Base-by-base conservation (phyloP, 257 asterid species). In the Lavandula angustifolia region DNA sequence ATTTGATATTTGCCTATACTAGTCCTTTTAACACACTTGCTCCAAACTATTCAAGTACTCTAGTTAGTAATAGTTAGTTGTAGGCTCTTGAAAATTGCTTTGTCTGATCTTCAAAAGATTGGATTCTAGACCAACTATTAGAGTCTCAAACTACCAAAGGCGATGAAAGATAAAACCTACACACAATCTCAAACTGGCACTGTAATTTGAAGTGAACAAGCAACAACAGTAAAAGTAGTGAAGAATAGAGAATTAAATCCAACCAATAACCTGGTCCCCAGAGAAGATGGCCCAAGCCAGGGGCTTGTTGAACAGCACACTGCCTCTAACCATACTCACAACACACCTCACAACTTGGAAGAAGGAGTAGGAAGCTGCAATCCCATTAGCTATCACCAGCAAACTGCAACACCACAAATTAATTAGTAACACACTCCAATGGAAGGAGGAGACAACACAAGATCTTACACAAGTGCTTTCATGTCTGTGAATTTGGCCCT, bases 221-320 rank as follows among this genome's bases (percentile, higher is more conserved):
- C 27, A 22, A 22, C 27, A 22, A 22, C 27, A 22, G 27, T 22
- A 22, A 22, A 22, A 22, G 1, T 22, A 2, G 1, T 22, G 27
- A 22, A 22, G 27, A 16, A 42, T 5, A 57, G 9, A 49, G 9
- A 63, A 54, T 44, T 0, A 0, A 31, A 70, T 70, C 27, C 27
- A 22, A 22, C 27, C 27, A 22, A 22, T 22, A 22, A 94, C 99
- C 96, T 94, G 99, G 73, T 94, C 99, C 56, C 95, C 96, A 73
- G 98, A 91, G 83, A 94, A 94, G 69, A 94, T 83, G 75, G 76
- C 91, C 99, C 98, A 94, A 72, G 99, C 99, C 78, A 94, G 70
- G 58, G 98, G 89, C 75, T 85, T 94, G 76, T 72, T 88, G 85
- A 86, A 91, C 17, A 94, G 85, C 66, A 82, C 89, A 86, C 75